Evolutionary conservation across 2,329 filamentous ascomycete genomes (phyloP).

Genomic region (Trichoderma gracile): DNA sequence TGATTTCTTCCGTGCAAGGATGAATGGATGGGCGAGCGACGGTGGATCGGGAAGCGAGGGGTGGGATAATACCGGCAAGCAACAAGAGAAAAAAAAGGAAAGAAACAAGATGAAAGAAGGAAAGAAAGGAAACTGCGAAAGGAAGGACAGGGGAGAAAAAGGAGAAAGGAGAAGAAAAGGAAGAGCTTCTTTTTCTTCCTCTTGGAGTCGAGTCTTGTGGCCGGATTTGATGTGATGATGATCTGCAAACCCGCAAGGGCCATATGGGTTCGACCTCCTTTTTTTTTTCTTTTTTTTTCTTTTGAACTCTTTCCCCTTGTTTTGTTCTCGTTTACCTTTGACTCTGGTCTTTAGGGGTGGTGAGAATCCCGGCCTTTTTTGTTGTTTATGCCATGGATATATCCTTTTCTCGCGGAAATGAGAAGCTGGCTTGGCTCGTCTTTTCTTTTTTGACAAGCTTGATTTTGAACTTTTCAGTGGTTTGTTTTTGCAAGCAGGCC

Average conservation of each 20-base stretch:
- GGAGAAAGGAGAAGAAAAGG: neutral
- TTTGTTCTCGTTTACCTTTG: neutral
- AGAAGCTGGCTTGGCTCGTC: neutral
- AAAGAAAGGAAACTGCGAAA: neutral
- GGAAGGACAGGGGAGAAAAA: neutral
- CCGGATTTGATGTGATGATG: neutral
- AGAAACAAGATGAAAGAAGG: neutral
- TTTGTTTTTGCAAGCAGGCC: neutral
- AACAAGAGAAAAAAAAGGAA: neutral
- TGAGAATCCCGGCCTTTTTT: neutral
- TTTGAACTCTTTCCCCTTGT: neutral
- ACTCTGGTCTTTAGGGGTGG: neutral
- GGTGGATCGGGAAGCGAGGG: neutral
- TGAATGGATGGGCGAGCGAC: neutral
- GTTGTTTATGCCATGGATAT: neutral
- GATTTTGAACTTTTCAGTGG: neutral
- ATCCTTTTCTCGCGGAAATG: neutral
- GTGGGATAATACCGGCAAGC: neutral
- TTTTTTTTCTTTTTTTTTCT: neutral
- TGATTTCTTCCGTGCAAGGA: slow-evolving; percentile 9
- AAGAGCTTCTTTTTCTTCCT: neutral
- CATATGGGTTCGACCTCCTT: neutral
- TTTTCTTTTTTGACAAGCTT: neutral
- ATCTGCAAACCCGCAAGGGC: neutral
- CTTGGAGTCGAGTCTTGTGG: neutral